Conservation (phyloP, 83 land plant genomes). For the Thuja plicata region DNA sequence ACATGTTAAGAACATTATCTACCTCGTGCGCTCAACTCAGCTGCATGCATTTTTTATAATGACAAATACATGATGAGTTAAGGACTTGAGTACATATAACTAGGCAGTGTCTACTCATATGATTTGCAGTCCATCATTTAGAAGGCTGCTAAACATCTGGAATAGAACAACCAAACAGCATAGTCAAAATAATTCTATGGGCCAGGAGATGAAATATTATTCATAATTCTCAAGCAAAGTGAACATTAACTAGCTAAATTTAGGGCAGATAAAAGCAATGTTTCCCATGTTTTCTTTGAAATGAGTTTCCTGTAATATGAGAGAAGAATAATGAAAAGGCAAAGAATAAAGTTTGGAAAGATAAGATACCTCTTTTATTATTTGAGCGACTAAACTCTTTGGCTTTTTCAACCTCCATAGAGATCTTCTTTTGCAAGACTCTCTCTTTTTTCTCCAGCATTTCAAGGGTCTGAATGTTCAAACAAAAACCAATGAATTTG, state of each 20-base stretch:
- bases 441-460: slow-evolving; percentile 39
- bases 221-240: background rate
- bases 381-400: slow-evolving; percentile 27
- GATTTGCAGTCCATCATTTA: background rate
- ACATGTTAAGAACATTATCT: background rate
- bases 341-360: background rate
- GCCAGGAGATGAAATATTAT: background rate
- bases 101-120: background rate
- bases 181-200: background rate
- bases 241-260: background rate
- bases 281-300: background rate
- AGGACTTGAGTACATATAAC: background rate
- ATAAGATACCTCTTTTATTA: slow-evolving; percentile 30
- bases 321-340: background rate
- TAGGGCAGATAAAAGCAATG: background rate
- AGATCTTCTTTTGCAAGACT: slow-evolving; percentile 38
- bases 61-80: background rate
- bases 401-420: slow-evolving; percentile 34
- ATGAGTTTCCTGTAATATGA: background rate
- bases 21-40: background rate
- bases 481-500: background rate
- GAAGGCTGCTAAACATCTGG: background rate
- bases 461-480: slow-evolving; percentile 30
- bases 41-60: background rate
- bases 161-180: background rate